Percentiles rank a stretch among this genome's conserved stretches.
Evolutionary conservation across 176 grass and related monocot species (phyloP).

Genomic region (Coix lacrymajobi): DNA sequence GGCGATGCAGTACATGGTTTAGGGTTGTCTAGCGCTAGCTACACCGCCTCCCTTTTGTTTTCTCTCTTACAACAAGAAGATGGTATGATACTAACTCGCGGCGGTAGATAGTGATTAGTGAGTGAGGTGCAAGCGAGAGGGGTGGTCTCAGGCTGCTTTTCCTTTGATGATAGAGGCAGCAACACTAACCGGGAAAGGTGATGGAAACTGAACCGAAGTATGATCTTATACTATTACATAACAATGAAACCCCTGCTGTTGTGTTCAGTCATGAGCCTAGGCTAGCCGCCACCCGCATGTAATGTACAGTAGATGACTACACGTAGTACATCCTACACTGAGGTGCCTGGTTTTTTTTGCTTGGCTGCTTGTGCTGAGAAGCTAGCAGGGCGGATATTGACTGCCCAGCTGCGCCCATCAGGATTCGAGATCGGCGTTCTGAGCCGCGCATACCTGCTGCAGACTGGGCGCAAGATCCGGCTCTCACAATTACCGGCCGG

Average conservation of each 20-base stretch:
- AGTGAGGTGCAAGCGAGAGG: background rate
- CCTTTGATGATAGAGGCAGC: background rate
- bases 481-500: no score
- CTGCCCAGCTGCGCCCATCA: conserved; percentile 4
- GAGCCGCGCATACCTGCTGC: background rate
- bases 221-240: background rate
- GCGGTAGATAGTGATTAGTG: conserved; percentile 12
- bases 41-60: background rate
- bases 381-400: no score
- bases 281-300: background rate
- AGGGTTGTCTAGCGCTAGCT: background rate
- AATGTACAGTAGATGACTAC: background rate
- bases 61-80: background rate
- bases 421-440: background rate
- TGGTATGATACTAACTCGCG: conserved; percentile 16
- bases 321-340: background rate
- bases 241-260: background rate
- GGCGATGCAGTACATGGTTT: conserved; percentile 98
- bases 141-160: background rate
- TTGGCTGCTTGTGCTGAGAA: conserved; percentile 19
- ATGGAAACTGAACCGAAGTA: background rate
- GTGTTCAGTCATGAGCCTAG: background rate
- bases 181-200: conserved; percentile 1
- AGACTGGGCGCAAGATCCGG: background rate
- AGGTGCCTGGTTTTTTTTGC: conserved; percentile 8